Conservation (phyloP, 2,329 filamentous ascomycete species). For the Ilyonectria sp. region DNA sequence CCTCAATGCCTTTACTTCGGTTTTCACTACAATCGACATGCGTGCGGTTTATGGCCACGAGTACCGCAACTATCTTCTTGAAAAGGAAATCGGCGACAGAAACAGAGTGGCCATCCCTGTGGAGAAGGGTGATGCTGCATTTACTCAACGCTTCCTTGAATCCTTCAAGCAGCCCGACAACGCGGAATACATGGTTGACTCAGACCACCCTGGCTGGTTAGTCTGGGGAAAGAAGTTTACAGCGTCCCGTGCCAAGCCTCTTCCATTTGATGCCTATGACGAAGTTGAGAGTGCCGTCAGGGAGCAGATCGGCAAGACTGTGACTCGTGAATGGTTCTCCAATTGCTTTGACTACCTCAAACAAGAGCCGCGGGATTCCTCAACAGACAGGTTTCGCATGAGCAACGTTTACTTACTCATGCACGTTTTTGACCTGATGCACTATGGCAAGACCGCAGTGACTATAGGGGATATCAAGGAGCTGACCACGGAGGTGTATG, state of each 20-base stretch:
- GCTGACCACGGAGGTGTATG: constrained; percentile 83
- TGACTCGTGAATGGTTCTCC: too few relatives aligned
- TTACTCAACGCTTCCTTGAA: constrained; percentile 84
- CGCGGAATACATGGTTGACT: constrained; percentile 91
- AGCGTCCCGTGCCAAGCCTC: too few relatives aligned
- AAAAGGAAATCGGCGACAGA: constrained; percentile 79
- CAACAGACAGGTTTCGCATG: too few relatives aligned
- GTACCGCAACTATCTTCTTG: constrained; percentile 88
- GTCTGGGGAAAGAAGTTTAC: too few relatives aligned
- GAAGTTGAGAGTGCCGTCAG: too few relatives aligned
- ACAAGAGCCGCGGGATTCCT: too few relatives aligned
- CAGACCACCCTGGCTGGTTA: too few relatives aligned
- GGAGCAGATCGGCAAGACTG: too few relatives aligned
- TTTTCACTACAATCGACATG: constrained; percentile 90
- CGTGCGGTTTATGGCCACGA: constrained; percentile 88
- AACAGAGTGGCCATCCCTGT: constrained; percentile 84
- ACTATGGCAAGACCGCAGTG: constrained; percentile 81
- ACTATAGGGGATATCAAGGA: constrained; percentile 92
- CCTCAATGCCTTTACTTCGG: constrained; percentile 79
- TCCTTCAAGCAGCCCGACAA: constrained; percentile 78
- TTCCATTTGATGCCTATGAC: too few relatives aligned
- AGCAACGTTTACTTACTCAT: too few relatives aligned
- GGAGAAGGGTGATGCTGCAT: constrained; percentile 80
- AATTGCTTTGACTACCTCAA: too few relatives aligned
- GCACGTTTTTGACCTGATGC: too few relatives aligned